Conservation (phyloP, 306 rosid species). For the Sechiopsis laciniata region DNA sequence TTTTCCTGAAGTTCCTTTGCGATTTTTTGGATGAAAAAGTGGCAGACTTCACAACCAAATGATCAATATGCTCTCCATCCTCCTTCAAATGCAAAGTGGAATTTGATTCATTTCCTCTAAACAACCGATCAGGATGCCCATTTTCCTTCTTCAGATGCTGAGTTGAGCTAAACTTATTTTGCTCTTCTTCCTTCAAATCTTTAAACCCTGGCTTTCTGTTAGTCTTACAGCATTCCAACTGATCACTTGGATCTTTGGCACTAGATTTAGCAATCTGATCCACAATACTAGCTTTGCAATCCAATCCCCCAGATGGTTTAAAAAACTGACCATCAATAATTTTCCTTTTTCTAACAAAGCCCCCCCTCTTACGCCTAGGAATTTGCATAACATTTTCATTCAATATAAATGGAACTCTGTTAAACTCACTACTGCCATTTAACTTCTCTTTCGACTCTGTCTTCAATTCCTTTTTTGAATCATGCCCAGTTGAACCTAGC, state of each 20-base stretch:
- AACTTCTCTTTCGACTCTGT: constrained; percentile 37
- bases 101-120: constrained; percentile 20
- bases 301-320: constrained; percentile 34
- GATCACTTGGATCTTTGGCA: constrained; percentile 37
- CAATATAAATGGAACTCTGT: constrained; percentile 42
- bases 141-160: constrained; percentile 36
- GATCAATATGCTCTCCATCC: constrained; percentile 24
- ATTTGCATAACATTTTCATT: constrained; percentile 44
- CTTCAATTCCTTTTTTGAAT: constrained; percentile 32
- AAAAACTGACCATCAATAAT: constrained; percentile 30
- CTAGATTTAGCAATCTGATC: constrained; percentile 40
- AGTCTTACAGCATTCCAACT: constrained; percentile 33
- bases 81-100: constrained; percentile 22
- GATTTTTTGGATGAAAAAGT: constrained; percentile 34
- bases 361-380: constrained; percentile 79
- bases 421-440: constrained; percentile 36
- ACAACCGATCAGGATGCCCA: constrained; percentile 22
- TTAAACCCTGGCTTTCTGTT: constrained; percentile 32
- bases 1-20: constrained; percentile 45
- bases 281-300: constrained; percentile 32
- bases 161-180: constrained; percentile 39
- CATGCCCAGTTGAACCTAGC: constrained; percentile 38
- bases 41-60: constrained; percentile 44
- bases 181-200: constrained; percentile 37
- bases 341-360: constrained; percentile 60